phyloP scores from a whole-genome alignment of 805 yeast genomes.

The Cephaloascus albidus region DNA sequence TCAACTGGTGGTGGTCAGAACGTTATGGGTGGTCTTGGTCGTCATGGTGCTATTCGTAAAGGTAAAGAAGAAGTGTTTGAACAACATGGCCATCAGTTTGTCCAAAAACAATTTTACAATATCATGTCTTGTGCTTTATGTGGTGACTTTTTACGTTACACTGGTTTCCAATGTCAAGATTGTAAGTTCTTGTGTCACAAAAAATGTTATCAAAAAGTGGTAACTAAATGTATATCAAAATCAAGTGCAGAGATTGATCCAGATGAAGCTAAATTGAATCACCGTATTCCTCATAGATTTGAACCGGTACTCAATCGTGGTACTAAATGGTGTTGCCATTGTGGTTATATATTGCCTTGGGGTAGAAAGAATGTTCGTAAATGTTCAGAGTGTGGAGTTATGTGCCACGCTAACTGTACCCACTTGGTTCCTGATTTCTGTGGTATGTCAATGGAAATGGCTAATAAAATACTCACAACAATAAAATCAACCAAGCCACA shows the following conservation, averaged over 20 bases:
- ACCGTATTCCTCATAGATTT: slow-evolving; percentile 94
- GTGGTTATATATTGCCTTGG: slow-evolving; percentile 95
- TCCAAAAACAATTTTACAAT: slow-evolving; percentile 88
- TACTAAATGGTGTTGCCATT: slow-evolving; percentile 99
- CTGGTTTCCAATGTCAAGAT: slow-evolving; percentile 83
- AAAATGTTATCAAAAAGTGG: slow-evolving; percentile 72
- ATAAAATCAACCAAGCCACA: slow-evolving; percentile 60
- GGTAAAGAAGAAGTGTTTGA: slow-evolving; percentile 86
- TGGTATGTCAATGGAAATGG: slow-evolving; percentile 97
- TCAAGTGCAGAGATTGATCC: slow-evolving; percentile 60
- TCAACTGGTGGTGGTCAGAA: slow-evolving; percentile 32
- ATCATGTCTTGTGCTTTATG: slow-evolving; percentile 97
- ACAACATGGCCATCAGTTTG: slow-evolving; percentile 95
- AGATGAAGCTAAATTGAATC: slow-evolving; percentile 79
- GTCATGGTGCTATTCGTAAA: slow-evolving; percentile 97
- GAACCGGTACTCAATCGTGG: slow-evolving; percentile 89
- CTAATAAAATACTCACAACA: slow-evolving; percentile 77
- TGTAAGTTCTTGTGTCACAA: slow-evolving; percentile 75
- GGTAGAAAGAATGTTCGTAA: slow-evolving; percentile 88
- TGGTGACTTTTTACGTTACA: slow-evolving; percentile 85
- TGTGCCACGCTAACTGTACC: slow-evolving; percentile 89
- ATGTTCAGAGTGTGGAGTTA: slow-evolving; percentile 88
- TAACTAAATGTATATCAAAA: slow-evolving; percentile 76
- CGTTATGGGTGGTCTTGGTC: slow-evolving; percentile 55
- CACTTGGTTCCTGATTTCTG: slow-evolving; percentile 97